Percentiles rank a stretch among this genome's conserved stretches.
These are phyloP conservation scores for Melampsora americana DNA, from an alignment of 1,284 basidiomycete genomes.

Conservation along the genomic window DNA sequence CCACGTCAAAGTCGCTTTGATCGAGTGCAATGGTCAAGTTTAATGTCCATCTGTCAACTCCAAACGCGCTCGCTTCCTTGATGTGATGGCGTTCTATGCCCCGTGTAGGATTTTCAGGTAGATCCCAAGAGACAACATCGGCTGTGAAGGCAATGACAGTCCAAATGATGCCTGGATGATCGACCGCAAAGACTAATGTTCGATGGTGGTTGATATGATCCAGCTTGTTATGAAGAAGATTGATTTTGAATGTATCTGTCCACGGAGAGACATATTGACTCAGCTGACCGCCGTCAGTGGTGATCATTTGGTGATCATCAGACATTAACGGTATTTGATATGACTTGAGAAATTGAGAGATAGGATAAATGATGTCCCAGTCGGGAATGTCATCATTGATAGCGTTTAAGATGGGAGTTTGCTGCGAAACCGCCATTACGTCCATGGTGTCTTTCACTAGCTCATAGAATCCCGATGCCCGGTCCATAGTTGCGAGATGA, in stretches of 20 bases:
- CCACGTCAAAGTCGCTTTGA: slow-evolving; percentile 48
- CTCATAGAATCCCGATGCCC: slow-evolving; percentile 68
- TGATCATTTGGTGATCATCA: slow-evolving; percentile 45
- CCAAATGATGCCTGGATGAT: slow-evolving; percentile 85
- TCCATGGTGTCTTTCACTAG: slow-evolving; percentile 65
- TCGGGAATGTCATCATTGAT: slow-evolving; percentile 59
- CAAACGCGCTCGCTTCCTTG: slow-evolving; percentile 82
- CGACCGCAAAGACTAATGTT: slow-evolving; percentile 67
- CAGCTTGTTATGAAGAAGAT: slow-evolving; percentile 63
- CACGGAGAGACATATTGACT: slow-evolving; percentile 61
- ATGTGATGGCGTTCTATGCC: slow-evolving; percentile 75
- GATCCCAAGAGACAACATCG: slow-evolving; percentile 77
- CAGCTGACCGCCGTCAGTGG: slow-evolving; percentile 42
- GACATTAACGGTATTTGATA: slow-evolving; percentile 66
- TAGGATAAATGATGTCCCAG: slow-evolving; percentile 74
- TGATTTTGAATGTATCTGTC: slow-evolving; percentile 62
- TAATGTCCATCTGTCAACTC: slow-evolving; percentile 68
- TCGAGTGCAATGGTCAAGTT: slow-evolving; percentile 67
- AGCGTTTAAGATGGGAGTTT: slow-evolving; percentile 50
- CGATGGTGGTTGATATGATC: slow-evolving; percentile 66
- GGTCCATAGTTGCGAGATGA: slow-evolving; percentile 79
- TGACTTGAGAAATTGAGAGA: slow-evolving; percentile 67
- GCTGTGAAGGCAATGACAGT: slow-evolving; percentile 89
- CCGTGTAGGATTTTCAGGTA: slow-evolving; percentile 61
- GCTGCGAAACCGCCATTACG: slow-evolving; percentile 60